Evolutionary conservation across 441 rosid species (phyloP), one percentile per base, ranked within the genome.

Genomic region (Theobroma grandiflorum): DNA sequence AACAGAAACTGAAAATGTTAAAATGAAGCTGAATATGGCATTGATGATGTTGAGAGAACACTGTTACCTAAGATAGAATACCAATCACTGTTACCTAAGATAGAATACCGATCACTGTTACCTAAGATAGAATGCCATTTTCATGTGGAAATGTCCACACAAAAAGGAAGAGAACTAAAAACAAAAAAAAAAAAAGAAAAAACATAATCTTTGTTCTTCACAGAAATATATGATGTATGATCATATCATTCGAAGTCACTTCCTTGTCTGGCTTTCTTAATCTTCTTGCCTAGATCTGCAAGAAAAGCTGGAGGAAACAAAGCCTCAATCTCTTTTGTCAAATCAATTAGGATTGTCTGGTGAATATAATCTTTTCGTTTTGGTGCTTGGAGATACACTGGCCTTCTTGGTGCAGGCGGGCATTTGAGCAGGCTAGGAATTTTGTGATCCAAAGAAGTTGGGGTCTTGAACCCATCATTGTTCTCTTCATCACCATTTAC

Each of bases 371-470:
- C 40, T 40, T 76, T 78, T 78, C 92, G 79, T 77, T 82, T 91
- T 65, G 82, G 76, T 16, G 83, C 81, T 43, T 87, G 88, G 22
- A 59, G 64, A 5, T 92, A 62, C 85, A 88, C 90, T 37, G 91
- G 92, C 79, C 92, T 94, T 76, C 87, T 87, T 35, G 99, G 99
- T 3, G 97, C 91, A 37, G 95, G 91, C 31, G 98, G 98, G n/a
- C 96, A 91, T 62, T 79, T 78, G 14, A 78, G 84, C 15, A 81
- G 14, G n/a, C 12, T 67, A 0, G 88, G 89, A 7, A 89, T 84
- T 83, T 69, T 86, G 16, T 75, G 81, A 31, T 82, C 88, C 62
- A 72, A 68, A 38, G 90, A 89, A 33, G 90, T 90, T 18, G 99
- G 99, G 79, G 98, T 94, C 89, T 87, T 93, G 84, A 89, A 90